Conservation (phyloP, 2,329 filamentous ascomycete genomes). For the Thermothelomyces thermophilus region DNA sequence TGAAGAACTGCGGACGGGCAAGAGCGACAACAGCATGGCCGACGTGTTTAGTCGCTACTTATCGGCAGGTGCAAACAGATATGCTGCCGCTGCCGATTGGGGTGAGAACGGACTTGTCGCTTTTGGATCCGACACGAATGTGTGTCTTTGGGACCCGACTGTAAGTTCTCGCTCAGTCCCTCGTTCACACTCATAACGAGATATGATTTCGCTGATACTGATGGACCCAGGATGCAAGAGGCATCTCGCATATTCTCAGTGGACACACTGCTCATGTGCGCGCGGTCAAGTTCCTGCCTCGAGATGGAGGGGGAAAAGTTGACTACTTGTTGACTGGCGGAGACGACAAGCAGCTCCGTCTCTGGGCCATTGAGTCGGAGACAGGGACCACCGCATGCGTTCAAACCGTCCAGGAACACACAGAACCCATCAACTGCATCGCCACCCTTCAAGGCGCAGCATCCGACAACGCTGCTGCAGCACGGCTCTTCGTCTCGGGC, state of each 20-base stretch:
- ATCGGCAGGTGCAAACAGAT: slow-evolving; percentile 80
- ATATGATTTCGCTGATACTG: neutral
- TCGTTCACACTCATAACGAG: too few species aligned
- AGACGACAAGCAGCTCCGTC: slow-evolving; percentile 67
- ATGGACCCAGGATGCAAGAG: slow-evolving; percentile 33
- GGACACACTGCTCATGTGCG: slow-evolving; percentile 79
- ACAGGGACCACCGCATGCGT: slow-evolving; percentile 34
- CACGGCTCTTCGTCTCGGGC: slow-evolving; percentile 64
- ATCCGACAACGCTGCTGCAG: slow-evolving; percentile 18
- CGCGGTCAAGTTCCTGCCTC: slow-evolving; percentile 69
- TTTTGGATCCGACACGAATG: slow-evolving; percentile 81
- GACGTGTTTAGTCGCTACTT: slow-evolving; percentile 43
- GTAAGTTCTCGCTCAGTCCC: slow-evolving; percentile 43
- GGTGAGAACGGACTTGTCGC: slow-evolving; percentile 65
- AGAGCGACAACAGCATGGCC: slow-evolving; percentile 18
- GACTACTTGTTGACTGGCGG: slow-evolving; percentile 70
- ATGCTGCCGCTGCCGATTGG: slow-evolving; percentile 90
- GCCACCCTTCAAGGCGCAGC: slow-evolving; percentile 33
- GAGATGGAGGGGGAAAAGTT: slow-evolving; percentile 36
- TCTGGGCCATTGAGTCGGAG: slow-evolving; percentile 53
- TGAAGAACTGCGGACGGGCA: neutral
- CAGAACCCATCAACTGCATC: slow-evolving; percentile 68
- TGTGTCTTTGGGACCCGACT: slow-evolving; percentile 79
- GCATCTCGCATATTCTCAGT: slow-evolving; percentile 60
- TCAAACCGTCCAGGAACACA: slow-evolving; percentile 59